Evolutionary conservation across 192 early-diverging fungal species (phyloP).

Genomic region (Coemansia sp.): DNA sequence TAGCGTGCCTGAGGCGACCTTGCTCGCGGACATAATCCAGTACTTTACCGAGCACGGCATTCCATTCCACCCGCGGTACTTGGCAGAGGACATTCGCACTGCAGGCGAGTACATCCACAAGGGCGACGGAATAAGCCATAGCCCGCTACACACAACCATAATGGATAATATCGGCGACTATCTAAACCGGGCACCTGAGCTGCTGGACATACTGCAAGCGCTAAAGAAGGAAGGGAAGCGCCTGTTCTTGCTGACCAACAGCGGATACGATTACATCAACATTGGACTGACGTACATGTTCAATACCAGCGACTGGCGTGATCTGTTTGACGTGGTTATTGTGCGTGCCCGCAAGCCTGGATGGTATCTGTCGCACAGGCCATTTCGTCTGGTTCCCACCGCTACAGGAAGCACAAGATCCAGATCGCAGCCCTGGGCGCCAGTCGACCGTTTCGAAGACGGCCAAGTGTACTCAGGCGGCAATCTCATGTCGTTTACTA

Average conservation of each 20-base stretch:
- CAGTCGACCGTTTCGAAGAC: conserved; percentile 54
- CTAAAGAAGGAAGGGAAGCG: conserved; percentile 56
- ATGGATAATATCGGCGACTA: conserved; percentile 55
- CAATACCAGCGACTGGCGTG: conserved; percentile 53
- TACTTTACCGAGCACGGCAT: conserved; percentile 60
- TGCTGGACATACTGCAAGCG: conserved; percentile 55
- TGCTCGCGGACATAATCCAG: conserved; percentile 63
- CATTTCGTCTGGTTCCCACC: conserved; percentile 58
- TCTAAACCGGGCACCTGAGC: conserved; percentile 50
- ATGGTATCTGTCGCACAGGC: conserved; percentile 61
- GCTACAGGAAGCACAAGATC: background rate
- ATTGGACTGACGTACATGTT: conserved; percentile 57
- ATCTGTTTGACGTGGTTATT: conserved; percentile 64
- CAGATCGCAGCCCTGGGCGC: conserved; percentile 53
- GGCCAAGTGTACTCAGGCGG: conserved; percentile 66
- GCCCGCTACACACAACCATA: conserved; percentile 53
- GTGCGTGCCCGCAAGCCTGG: conserved; percentile 61
- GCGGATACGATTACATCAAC: conserved; percentile 57
- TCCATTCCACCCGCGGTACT: conserved; percentile 63
- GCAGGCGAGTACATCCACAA: conserved; percentile 59
- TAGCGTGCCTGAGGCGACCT: conserved; percentile 58
- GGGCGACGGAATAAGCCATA: conserved; percentile 49
- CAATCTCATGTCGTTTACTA: conserved; percentile 58
- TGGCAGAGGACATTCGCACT: conserved; percentile 59
- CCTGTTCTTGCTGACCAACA: conserved; percentile 63